These are phyloP conservation scores for Vitis vinifera DNA, from an alignment of 164 flowering plant species.

Conservation along the genomic window DNA sequence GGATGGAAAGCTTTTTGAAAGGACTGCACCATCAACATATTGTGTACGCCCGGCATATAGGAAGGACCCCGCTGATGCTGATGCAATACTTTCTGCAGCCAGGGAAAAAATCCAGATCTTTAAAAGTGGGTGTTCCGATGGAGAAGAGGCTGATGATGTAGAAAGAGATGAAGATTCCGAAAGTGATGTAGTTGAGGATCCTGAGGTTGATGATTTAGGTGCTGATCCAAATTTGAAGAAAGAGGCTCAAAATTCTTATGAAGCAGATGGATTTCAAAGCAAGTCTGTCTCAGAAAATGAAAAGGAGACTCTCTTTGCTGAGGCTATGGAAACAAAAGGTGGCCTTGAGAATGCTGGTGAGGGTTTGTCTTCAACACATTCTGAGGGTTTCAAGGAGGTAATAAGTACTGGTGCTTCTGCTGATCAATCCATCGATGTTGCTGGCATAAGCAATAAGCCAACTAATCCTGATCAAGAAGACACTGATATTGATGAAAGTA, in stretches of 20 bases:
- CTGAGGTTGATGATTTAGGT: conserved; percentile 69
- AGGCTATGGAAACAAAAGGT: conserved; percentile 21
- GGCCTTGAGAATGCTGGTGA: conserved; percentile 25
- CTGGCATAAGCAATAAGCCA: conserved; percentile 20
- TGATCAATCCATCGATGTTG: conserved; percentile 27
- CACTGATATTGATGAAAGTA: conserved; percentile 71
- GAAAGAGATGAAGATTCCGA: conserved; percentile 86
- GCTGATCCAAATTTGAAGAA: conserved; percentile 26
- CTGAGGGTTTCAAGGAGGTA: conserved; percentile 25
- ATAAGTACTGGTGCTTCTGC: conserved; percentile 22
- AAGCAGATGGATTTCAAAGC: conserved; percentile 14
- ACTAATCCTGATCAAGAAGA: conserved; percentile 42
- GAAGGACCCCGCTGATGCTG: conserved; percentile 82
- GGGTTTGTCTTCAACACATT: conserved; percentile 20
- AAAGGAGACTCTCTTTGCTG: conserved; percentile 21
- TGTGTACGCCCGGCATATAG: conserved; percentile 74
- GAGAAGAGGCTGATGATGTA: conserved; percentile 68
- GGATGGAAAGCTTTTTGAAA: conserved; percentile 81
- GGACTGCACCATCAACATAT: conserved; percentile 93
- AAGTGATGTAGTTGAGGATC: conserved; percentile 71
- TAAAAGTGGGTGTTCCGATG: conserved; percentile 57
- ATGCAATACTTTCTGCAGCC: conserved; percentile 68
- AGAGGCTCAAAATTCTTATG: conserved; percentile 20
- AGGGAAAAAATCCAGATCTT: conserved; percentile 65
- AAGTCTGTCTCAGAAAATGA: conserved; percentile 26